Evolutionary conservation across 1,139 yeast species (phyloP), one percentile per base, ranked within the genome.

Genomic region (Diutina siamensis): DNA sequence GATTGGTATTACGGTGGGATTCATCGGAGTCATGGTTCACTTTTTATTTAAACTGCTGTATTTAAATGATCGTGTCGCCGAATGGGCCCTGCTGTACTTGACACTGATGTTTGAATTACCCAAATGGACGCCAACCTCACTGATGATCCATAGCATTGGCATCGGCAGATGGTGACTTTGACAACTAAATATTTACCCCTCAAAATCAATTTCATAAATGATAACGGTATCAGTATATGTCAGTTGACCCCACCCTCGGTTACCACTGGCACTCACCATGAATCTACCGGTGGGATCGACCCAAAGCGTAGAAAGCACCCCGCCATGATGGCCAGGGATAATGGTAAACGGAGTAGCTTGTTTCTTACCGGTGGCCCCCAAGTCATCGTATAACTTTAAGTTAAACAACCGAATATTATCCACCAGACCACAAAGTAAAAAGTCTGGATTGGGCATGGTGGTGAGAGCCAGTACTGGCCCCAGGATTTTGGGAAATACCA

Each of bases 161-260:
- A 20, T 35, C 3, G 40, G 40, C 28, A 21, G 22, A n/a, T 35
- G 40, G 40, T 35, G 40, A 35, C 28, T 25, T 7, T 5, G 17
- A 20, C 12, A 27, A 28, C 35, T 17, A 9, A n/a, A 10, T 19
- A 12, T 9, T 21, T 36, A 20, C 12, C 35, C 54, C 44, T 60
- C 67, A 50, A 63, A 64, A 46, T 70, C 74, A 38, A 89, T 80
- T 57, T 88, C 95, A 60, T 88, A 89, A 38, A 88, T 71, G 55
- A 88, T 72, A 7, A 85, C 84, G 27, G 81, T 75, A 51, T 92
- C 98, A 0, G 94, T 83, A 38, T 80, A 75, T 32, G 69, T 65
- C 2, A 95, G 85, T 56, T 83, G 92, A 1, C 75, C 76, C 97
- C 97, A 89, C 3, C 98, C 98, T 57, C 97, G 74, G 53, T 84